Base-by-base conservation (phyloP, 75 land plant genomes). In the Azolla pinnata region DNA sequence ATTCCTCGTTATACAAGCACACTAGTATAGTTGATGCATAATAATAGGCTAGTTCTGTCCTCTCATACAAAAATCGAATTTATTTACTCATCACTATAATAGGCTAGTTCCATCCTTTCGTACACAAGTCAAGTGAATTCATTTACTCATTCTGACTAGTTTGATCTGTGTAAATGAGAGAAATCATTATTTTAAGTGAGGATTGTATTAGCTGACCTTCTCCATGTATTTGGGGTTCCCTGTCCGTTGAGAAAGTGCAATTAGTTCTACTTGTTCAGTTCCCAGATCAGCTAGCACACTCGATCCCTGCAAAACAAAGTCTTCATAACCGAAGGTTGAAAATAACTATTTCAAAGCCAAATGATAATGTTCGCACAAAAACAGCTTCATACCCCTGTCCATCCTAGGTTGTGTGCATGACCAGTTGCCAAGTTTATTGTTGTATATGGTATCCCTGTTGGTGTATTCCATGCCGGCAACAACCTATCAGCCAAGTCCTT, bases 401-500 rank as follows among this genome's bases (percentile, higher is more conserved):
- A 95, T 38, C 81, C 79, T 46, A 71, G 76, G 63, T 83, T 89
- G 69, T 77, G 77, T 44, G 99, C 62, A 61, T 66, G 67, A 38
- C 99, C 99, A 62, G 70, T 62, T 21, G 69, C 80, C 66, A 95
- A 70, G 71, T 95, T 89, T 18, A 95, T 88, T 5, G 73, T 62
- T 47, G 79, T 89, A 64, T 83, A 89, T 16, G 99, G 99, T 34
- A 95, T 89, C 23, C 99, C 99, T 10, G 90, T 59, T 19, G 87
- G 72, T 20, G 90, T 81, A 67, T 77, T 67, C 99, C 99, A 95
- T 1, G 99, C 99, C 31, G 99, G 99, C 18, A 95, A 75, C 64
- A 95, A 63, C 50, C 90, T 79, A 58, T 95, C 88, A 28, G 85
- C 99, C 60, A 95, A 74, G 26, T 89, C 81, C 66, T 62, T 79